phyloP scores from a whole-genome alignment of 2,329 filamentous ascomycete species.

The Cytospora paraplurivora region DNA sequence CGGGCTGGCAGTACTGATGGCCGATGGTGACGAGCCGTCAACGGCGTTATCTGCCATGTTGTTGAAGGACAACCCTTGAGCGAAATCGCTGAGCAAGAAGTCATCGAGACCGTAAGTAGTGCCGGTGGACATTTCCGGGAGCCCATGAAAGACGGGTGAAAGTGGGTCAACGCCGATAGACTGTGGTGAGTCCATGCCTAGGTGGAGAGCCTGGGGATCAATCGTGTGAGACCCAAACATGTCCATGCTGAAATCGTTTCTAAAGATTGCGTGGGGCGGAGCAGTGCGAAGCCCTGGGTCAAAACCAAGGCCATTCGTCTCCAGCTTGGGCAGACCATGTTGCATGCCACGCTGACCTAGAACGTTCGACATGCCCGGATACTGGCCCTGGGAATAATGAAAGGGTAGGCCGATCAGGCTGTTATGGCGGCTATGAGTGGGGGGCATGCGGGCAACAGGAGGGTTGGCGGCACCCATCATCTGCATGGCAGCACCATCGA shows the following conservation, averaged over 20 bases:
- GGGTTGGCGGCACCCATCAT: slow-evolving; percentile 64
- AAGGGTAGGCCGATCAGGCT: slow-evolving; percentile 71
- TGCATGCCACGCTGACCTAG: slow-evolving; percentile 67
- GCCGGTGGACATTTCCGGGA: slow-evolving; percentile 58
- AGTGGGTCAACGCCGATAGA: slow-evolving; percentile 63
- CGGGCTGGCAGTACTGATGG: slow-evolving; percentile 92
- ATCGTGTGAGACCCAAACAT: slow-evolving; percentile 70
- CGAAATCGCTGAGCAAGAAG: slow-evolving; percentile 51
- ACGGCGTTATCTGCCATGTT: slow-evolving; percentile 76
- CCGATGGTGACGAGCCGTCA: slow-evolving; percentile 92
- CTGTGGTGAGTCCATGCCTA: slow-evolving; percentile 71
- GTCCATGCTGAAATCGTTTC: slow-evolving; percentile 70
- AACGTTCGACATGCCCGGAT: slow-evolving; percentile 70
- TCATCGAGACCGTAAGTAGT: slow-evolving; percentile 22
- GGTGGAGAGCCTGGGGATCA: slow-evolving; percentile 77
- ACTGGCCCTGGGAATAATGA: slow-evolving; percentile 52
- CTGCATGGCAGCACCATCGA: slow-evolving; percentile 76
- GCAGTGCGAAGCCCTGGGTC: slow-evolving; percentile 76
- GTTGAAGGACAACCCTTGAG: slow-evolving; percentile 72
- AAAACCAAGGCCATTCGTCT: slow-evolving; percentile 73
- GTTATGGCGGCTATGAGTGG: slow-evolving; percentile 69
- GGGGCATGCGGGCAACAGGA: slow-evolving; percentile 52
- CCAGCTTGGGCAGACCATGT: slow-evolving; percentile 77
- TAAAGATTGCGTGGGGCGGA: slow-evolving; percentile 65
- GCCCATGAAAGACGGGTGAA: slow-evolving; percentile 60